These are phyloP conservation scores for Trebouxia sp. DNA, from an alignment of 139 green algal genomes.

Conservation along the genomic window DNA sequence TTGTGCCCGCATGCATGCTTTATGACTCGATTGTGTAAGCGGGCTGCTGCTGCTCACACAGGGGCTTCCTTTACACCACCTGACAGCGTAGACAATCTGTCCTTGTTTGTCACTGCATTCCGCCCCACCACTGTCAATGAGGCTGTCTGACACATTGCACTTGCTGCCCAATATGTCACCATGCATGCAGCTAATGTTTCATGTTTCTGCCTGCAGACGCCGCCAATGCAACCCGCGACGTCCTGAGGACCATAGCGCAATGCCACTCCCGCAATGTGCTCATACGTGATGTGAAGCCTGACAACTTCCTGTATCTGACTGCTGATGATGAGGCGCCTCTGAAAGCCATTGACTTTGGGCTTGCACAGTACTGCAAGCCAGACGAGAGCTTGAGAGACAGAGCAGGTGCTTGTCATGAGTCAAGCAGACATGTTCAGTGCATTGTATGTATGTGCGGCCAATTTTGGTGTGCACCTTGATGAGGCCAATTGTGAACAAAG, in stretches of 20 bases:
- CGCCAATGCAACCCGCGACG: neutral
- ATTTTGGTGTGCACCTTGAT: no score
- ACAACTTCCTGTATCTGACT: constrained; percentile 80
- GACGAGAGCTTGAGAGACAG: constrained; percentile 43
- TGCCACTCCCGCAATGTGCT: constrained; percentile 72
- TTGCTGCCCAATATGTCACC: neutral
- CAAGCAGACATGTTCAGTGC: neutral
- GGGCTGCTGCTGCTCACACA: no score
- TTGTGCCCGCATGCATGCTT: no score
- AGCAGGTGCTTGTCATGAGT: neutral
- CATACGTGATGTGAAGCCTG: constrained; percentile 78
- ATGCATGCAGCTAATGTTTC: neutral
- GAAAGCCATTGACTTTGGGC: constrained; percentile 82
- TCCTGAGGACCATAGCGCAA: constrained; percentile 59
- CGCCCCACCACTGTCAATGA: no score
- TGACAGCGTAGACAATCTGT: no score
- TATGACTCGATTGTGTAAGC: no score
- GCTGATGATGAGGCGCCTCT: constrained; percentile 51
- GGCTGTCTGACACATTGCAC: no score
- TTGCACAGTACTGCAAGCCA: constrained; percentile 63
- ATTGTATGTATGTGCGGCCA: neutral
- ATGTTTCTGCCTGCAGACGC: constrained; percentile 2
- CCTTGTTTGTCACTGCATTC: no score
- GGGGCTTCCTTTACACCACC: no score
- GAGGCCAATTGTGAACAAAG: no score